These are phyloP conservation scores for Saksenaea oblongispora DNA, from an alignment of 371 early-diverging fungal genomes.

Conservation along the genomic window DNA sequence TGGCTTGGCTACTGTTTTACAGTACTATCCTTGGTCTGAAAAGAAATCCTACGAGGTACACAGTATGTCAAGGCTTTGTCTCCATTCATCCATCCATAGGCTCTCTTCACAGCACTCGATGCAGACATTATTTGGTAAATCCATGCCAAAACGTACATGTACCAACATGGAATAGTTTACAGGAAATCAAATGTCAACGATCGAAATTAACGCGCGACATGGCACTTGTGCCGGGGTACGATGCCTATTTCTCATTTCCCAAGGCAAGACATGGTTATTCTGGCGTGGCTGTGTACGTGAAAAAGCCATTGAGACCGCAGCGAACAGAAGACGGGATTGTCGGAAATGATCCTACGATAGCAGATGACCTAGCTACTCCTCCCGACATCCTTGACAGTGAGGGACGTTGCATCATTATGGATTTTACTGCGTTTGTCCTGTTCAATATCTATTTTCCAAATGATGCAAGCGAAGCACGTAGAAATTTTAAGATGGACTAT, in stretches of 20 bases:
- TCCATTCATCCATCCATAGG: constrained; percentile 23
- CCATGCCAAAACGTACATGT: background rate
- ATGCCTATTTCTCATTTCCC: constrained; percentile 74
- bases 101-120: constrained; percentile 55
- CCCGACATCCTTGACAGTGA: constrained; percentile 67
- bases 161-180: constrained; percentile 48
- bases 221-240: constrained; percentile 73
- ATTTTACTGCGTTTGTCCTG: constrained; percentile 76
- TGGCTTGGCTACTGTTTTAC: constrained; percentile 56
- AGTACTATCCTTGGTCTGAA: constrained; percentile 62
- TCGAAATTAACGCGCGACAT: constrained; percentile 58
- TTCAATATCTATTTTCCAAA: constrained; percentile 86
- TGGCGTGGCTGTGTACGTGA: constrained; percentile 76
- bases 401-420: constrained; percentile 82
- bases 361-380: constrained; percentile 27
- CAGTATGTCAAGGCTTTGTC: background rate
- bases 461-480: constrained; percentile 58
- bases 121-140: constrained; percentile 73
- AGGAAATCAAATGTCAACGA: constrained; percentile 78
- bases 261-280: constrained; percentile 68
- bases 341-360: constrained; percentile 22
- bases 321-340: constrained; percentile 71
- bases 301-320: constrained; percentile 47
- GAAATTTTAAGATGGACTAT: constrained; percentile 68
- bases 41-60: constrained; percentile 57